Evolutionary conservation across 2,329 filamentous ascomycete species (phyloP).

Genomic region (Seiridium cupressi): DNA sequence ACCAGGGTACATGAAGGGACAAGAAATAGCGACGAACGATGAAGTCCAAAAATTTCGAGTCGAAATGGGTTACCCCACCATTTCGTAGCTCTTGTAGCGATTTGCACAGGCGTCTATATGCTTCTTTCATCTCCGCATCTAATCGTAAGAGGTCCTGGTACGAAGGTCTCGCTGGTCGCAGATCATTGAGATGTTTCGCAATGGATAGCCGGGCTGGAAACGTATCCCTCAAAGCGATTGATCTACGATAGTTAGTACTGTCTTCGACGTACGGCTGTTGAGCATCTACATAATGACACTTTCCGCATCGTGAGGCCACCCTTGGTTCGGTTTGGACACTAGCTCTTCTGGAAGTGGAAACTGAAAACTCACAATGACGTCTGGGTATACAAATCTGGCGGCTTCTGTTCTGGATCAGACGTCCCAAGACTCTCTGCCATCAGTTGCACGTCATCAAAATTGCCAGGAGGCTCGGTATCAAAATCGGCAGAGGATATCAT

Average conservation of each 20-base stretch:
- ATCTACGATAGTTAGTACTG: constrained; percentile 18
- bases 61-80: constrained; percentile 22
- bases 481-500: constrained; percentile 43
- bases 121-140: constrained; percentile 35
- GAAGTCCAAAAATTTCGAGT: constrained; percentile 43
- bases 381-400: constrained; percentile 35
- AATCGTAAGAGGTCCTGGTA: constrained; percentile 42
- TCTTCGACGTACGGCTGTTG: too few species aligned
- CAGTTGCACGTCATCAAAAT: constrained; percentile 50
- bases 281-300: background rate
- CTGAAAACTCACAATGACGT: constrained; percentile 16
- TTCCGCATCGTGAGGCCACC: too few species aligned
- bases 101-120: constrained; percentile 38
- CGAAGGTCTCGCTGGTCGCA: constrained; percentile 25
- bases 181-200: constrained; percentile 38
- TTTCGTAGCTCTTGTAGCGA: constrained; percentile 17
- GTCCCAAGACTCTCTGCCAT: constrained; percentile 17
- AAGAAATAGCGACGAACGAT: constrained; percentile 52
- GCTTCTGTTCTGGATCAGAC: constrained; percentile 24
- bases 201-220: constrained; percentile 40
- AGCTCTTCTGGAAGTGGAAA: too few species aligned
- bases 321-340: too few species aligned
- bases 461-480: constrained; percentile 46
- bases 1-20: constrained; percentile 52
- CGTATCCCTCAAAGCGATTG: constrained; percentile 38